These are phyloP conservation scores for Lathyrus aphaca DNA, from an alignment of 306 rosid species.

Conservation along the genomic window DNA sequence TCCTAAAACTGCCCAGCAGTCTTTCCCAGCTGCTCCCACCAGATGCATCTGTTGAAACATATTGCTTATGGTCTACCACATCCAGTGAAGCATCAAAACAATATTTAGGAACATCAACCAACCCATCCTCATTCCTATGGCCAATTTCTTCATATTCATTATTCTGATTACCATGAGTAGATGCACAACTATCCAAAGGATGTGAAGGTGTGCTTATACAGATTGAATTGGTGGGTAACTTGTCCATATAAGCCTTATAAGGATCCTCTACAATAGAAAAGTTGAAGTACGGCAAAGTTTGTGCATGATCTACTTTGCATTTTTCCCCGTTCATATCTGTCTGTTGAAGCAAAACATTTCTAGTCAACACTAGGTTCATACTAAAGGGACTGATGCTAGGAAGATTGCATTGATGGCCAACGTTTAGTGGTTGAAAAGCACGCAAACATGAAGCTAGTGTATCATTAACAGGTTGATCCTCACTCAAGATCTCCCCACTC, in stretches of 20 bases:
- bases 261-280: slow-evolving; percentile 78
- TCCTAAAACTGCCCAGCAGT: slow-evolving; percentile 60
- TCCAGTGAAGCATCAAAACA: slow-evolving; percentile 46
- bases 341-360: slow-evolving; percentile 52
- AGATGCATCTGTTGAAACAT: slow-evolving; percentile 45
- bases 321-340: slow-evolving; percentile 52
- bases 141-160: slow-evolving; percentile 42
- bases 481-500: slow-evolving; percentile 41
- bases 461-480: slow-evolving; percentile 45
- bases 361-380: slow-evolving; percentile 74
- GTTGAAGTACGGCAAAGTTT: slow-evolving; percentile 62
- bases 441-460: slow-evolving; percentile 44
- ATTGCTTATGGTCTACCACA: slow-evolving; percentile 41
- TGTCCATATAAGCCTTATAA: slow-evolving; percentile 62
- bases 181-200: slow-evolving; percentile 41
- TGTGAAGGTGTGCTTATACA: slow-evolving; percentile 37
- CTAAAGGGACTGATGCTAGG: slow-evolving; percentile 73
- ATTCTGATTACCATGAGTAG: slow-evolving; percentile 42
- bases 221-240: slow-evolving; percentile 43
- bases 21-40: slow-evolving; percentile 96
- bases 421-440: slow-evolving; percentile 43
- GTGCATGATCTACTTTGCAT: slow-evolving; percentile 37
- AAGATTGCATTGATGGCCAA: slow-evolving; percentile 49
- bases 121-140: slow-evolving; percentile 40
- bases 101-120: slow-evolving; percentile 42